Percentiles rank a stretch among this genome's conserved stretches.
Conservation (phyloP, 2,329 filamentous ascomycete genomes). For the Exserohilum rostratum region DNA sequence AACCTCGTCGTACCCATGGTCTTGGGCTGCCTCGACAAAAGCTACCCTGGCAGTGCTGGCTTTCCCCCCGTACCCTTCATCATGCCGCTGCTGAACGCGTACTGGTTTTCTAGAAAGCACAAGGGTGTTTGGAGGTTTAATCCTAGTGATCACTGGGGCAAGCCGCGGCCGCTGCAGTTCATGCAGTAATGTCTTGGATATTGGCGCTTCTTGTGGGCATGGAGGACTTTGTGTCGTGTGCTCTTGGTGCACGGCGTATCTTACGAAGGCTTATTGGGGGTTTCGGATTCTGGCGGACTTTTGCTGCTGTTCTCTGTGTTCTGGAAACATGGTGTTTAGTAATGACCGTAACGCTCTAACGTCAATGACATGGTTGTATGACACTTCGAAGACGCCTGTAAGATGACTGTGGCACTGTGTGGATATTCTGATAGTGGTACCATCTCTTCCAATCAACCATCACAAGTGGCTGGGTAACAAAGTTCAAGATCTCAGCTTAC, state of each 20-base stretch:
- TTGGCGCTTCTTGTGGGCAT: not conserved
- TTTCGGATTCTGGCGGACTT: not conserved
- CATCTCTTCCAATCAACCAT: too few species aligned
- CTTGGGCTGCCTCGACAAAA: slow-evolving; percentile 43
- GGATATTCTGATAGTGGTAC: too few species aligned
- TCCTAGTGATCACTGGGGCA: slow-evolving; percentile 43
- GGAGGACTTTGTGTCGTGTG: not conserved
- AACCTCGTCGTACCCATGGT: slow-evolving; percentile 38
- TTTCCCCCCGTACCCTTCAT: slow-evolving; percentile 46
- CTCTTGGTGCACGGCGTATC: not conserved
- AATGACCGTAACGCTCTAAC: too few species aligned
- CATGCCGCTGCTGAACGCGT: slow-evolving; percentile 44
- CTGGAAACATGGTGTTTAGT: not conserved
- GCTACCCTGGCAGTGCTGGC: slow-evolving; percentile 38
- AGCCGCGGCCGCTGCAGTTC: slow-evolving; percentile 28
- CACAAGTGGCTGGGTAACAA: too few species aligned
- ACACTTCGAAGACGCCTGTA: too few species aligned
- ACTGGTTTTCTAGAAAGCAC: slow-evolving; percentile 39
- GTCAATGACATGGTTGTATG: not conserved
- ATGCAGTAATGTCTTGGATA: not conserved
- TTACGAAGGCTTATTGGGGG: not conserved
- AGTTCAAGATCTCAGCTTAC: too few species aligned
- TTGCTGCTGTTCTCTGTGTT: not conserved
- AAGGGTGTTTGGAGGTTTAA: slow-evolving; percentile 44
- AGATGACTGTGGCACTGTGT: too few species aligned